Evolutionary conservation across 208 protist species (phyloP), one percentile per base, ranked within the genome.

Genomic region (Borovskyia barvae): DNA sequence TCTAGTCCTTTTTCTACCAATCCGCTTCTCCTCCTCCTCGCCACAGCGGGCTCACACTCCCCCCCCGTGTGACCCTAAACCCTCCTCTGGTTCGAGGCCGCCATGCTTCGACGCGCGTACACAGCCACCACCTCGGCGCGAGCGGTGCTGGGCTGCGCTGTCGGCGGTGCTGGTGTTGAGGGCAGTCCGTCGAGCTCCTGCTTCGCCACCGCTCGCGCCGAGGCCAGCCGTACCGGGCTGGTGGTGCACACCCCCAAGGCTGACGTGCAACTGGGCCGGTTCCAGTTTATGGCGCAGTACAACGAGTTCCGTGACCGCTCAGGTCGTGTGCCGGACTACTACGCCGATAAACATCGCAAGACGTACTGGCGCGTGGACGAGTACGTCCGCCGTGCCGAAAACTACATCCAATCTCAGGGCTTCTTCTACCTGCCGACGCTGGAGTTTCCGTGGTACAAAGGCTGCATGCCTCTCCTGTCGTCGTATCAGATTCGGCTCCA

Each of bases 371-470:
- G 89, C 37, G 72, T 93, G 5, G 85, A 95, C 68, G 89, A 95
- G 70, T 92, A 92, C 64, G 82, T 90, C 53, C 83, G 89, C 17
- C 84, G 90, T 28, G 65, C 85, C 2, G 85, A 96, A 61, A 73
- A 83, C 41, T 86, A 83, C 64, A 71, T 94, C 41, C 85, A 77
- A 30, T 72, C 61, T 9, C 84, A 93, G 59, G 90, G 87, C 26
- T 94, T 93, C 72, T 96, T 94, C 66, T 93, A 81, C 63, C 77
- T 97, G 12, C 93, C 93, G 26, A 94, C 82, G 28, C 65, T 97
- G 48, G 85, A 93, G 45, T 97, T 95, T 53, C 86, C 88, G 3
- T 88, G 92, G 77, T 89, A 95, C 70, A 89, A 92, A 57, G 90
- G 90, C 8, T 89, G 88, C 64, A 74, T 85, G 67, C 89, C 91